A percentile compares a stretch with the other conserved stretches of the same genome.
Conservation (phyloP, 2,329 filamentous ascomycete genomes). For the Colletotrichum falcatum region DNA sequence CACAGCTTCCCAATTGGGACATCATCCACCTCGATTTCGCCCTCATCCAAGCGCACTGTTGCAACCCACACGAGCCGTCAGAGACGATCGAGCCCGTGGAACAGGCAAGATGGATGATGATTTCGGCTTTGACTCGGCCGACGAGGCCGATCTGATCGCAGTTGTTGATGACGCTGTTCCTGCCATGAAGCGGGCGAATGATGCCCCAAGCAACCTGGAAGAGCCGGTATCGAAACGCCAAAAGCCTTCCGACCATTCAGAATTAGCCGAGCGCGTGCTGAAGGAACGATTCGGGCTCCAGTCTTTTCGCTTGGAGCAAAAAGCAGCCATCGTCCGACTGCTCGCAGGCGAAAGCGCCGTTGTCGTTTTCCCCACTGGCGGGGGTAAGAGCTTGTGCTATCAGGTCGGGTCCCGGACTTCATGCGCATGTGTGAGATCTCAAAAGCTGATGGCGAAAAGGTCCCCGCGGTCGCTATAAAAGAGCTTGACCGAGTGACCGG, state of each 20-base stretch:
- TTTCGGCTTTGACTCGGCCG: conserved; percentile 45
- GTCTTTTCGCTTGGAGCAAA: conserved; percentile 59
- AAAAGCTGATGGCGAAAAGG: conserved; percentile 46
- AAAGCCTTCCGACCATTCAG: not conserved
- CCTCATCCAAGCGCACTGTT: not conserved
- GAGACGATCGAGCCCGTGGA: not conserved
- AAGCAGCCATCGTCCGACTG: conserved; percentile 53
- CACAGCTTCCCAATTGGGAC: conserved; percentile 11
- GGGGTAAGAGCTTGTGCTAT: conserved; percentile 63
- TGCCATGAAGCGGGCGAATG: not conserved
- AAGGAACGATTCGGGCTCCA: conserved; percentile 54
- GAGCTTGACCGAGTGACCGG: conserved; percentile 53
- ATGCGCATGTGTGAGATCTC: no score
- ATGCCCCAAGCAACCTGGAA: not conserved
- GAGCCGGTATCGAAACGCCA: conserved; percentile 16
- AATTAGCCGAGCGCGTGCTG: conserved; percentile 48
- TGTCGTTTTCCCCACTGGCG: conserved; percentile 61
- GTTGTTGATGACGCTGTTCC: conserved; percentile 3
- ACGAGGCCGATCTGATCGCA: conserved; percentile 31
- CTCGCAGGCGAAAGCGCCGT: conserved; percentile 56
- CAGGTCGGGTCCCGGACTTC: conserved; percentile 51
- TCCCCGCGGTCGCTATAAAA: conserved; percentile 61
- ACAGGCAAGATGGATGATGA: conserved; percentile 35
- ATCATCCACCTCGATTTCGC: not conserved
- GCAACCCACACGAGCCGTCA: not conserved